Base-by-base conservation (phyloP, 768 basidiomycete species). In the Hericium erinaceus region DNA sequence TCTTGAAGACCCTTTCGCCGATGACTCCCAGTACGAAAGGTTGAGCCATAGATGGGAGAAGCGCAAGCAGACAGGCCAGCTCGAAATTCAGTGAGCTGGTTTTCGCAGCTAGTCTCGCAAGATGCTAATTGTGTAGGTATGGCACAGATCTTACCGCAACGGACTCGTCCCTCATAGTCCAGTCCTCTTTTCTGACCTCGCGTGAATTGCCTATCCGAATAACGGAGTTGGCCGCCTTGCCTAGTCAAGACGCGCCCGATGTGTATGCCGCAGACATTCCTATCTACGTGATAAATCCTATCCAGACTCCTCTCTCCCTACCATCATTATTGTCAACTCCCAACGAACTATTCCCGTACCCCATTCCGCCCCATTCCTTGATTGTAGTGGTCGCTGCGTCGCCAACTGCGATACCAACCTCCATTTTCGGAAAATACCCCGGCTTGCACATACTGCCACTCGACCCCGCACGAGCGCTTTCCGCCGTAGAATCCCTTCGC, bases 1-100 rank as follows among this genome's bases (percentile, higher is more conserved):
- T 39, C 72, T 92, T 15, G 79, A 84, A 48, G 83, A 90, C 55
- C 88, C 88, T 13, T 78, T 92, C 61, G 73, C 75, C 2, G 80
- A 81, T n/a, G 78, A 81, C 60, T 64, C 68, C 4, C 74, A 78
- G 58, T 75, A 73, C 52, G 69, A 73, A 37, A 64, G 65, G 8
- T 64, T 87, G 22, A 75, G 73, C 54, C 65, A 73, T 41, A 75
- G 87, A 37, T 85, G 86, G 82, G 67, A 65, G 26, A 55, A 40
- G 10, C 55, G 26, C 16, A 56, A 55, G 11, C 48, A 57, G 52
- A n/a, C 57, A 22, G 26, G 38, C 26, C 51, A 51, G 22, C 53
- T 65, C 33, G 56, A 57, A 18, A 56, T 67, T 15, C 38, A 60
- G 65, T 67, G 38, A 52, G 61, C n/a, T 46, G 3, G 3, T 46